A percentile compares a stretch with the other conserved stretches of the same genome.
phyloP scores from a whole-genome alignment of 1,284 basidiomycete genomes.

The Amylostereum chailletii region DNA sequence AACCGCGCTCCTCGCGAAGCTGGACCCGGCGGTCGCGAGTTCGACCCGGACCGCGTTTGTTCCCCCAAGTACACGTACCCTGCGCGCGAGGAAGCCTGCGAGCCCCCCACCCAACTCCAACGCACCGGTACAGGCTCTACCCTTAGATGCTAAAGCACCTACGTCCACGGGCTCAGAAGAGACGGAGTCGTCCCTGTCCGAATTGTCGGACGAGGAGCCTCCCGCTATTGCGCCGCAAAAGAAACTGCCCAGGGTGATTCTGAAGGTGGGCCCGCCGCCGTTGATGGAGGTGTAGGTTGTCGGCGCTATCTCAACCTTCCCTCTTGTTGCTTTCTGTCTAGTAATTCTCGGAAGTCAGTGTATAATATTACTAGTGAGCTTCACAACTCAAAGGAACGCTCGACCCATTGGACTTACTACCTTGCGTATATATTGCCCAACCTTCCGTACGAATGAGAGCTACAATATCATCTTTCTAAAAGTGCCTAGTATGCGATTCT shows the following conservation, averaged over 20 bases:
- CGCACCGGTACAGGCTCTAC: background rate
- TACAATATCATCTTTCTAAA: no score
- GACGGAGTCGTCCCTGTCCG: constrained; percentile 1
- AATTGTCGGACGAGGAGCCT: background rate
- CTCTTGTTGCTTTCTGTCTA: no score
- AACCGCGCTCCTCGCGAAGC: constrained; percentile 5
- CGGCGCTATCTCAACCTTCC: no score
- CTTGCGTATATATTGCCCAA: no score
- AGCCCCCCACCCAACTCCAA: background rate
- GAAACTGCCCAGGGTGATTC: constrained; percentile 47
- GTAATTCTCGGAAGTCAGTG: no score
- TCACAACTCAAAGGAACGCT: no score
- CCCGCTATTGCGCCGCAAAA: constrained; percentile 19
- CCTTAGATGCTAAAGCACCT: background rate
- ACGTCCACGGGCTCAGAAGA: background rate
- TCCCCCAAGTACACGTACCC: constrained; percentile 10
- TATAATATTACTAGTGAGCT: no score
- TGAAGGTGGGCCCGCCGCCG: constrained; percentile 39
- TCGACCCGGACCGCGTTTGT: background rate
- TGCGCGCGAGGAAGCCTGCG: constrained; percentile 9
- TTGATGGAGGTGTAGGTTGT: no score
- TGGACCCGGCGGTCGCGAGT: constrained; percentile 7
- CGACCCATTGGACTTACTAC: no score
- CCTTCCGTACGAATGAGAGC: no score
- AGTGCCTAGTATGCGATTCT: no score